These are phyloP conservation scores for Verticillium isaacii DNA, from an alignment of 2,329 filamentous ascomycete genomes.

Conservation along the genomic window DNA sequence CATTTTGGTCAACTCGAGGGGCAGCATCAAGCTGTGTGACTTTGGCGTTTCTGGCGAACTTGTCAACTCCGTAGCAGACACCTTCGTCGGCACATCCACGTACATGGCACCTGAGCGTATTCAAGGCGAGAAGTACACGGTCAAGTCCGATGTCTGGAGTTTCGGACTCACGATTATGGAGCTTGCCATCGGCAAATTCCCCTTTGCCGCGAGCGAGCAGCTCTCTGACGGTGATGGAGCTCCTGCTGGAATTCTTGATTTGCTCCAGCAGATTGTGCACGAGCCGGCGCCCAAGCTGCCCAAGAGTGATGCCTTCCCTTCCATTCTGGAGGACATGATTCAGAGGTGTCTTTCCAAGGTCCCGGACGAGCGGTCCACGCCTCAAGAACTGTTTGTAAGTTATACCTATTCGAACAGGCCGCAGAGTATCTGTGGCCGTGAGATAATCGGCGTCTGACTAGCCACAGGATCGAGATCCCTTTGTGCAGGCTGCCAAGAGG, in stretches of 20 bases:
- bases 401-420: neutral
- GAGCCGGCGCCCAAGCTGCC: conserved; percentile 90
- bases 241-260: conserved; percentile 90
- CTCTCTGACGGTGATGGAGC: conserved; percentile 70
- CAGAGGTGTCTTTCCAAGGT: conserved; percentile 92
- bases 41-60: conserved; percentile 98
- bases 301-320: conserved; percentile 95
- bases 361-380: conserved; percentile 83
- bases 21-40: conserved; percentile 95
- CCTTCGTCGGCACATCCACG: conserved; percentile 96
- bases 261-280: conserved; percentile 95
- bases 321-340: conserved; percentile 93
- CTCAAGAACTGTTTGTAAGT: conserved; percentile 85
- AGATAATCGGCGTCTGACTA: conserved; percentile 16
- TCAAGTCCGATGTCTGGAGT: conserved; percentile 99
- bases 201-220: conserved; percentile 74
- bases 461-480: conserved; percentile 78
- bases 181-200: conserved; percentile 93
- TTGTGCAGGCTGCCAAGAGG: conserved; percentile 92
- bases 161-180: conserved; percentile 96
- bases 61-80: conserved; percentile 96
- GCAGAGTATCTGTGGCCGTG: neutral
- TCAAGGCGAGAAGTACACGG: conserved; percentile 92
- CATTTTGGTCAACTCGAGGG: conserved; percentile 89
- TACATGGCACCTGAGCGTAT: conserved; percentile 99